These are phyloP conservation scores for Cephalotrichum gorgonifer DNA, from an alignment of 2,329 filamentous ascomycete genomes.

Conservation along the genomic window DNA sequence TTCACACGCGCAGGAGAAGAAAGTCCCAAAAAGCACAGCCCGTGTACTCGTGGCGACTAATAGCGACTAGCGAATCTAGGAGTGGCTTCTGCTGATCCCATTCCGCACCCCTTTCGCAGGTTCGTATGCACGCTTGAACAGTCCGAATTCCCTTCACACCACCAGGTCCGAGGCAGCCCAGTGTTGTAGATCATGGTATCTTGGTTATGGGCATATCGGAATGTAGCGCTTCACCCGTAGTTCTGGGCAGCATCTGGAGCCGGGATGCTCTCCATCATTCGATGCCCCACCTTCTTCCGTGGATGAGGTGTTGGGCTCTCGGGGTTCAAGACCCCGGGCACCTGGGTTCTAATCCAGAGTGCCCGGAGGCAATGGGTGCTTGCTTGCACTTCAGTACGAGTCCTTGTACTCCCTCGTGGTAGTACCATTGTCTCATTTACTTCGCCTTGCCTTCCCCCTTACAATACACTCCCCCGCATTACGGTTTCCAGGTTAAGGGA, in stretches of 20 bases:
- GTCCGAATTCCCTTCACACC: not conserved
- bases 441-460: not conserved
- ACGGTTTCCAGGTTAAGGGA: not conserved
- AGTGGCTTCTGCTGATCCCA: not conserved
- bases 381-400: not conserved
- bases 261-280: not conserved
- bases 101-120: not conserved
- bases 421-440: too few relatives aligned
- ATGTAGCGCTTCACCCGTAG: not conserved
- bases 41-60: not conserved
- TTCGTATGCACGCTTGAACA: not conserved
- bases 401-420: not conserved
- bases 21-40: conserved; percentile 1
- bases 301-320: not conserved
- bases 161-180: not conserved
- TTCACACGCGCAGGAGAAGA: not conserved
- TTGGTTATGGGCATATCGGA: not conserved
- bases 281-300: not conserved
- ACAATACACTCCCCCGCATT: not conserved
- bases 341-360: not conserved
- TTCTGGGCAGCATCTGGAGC: not conserved
- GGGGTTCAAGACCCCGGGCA: not conserved
- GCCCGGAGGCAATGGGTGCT: not conserved
- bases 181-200: not conserved
- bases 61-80: not conserved